Evolutionary conservation across 148 eudicot genomes (phyloP).

Genomic region (Rhododendron simsii): DNA sequence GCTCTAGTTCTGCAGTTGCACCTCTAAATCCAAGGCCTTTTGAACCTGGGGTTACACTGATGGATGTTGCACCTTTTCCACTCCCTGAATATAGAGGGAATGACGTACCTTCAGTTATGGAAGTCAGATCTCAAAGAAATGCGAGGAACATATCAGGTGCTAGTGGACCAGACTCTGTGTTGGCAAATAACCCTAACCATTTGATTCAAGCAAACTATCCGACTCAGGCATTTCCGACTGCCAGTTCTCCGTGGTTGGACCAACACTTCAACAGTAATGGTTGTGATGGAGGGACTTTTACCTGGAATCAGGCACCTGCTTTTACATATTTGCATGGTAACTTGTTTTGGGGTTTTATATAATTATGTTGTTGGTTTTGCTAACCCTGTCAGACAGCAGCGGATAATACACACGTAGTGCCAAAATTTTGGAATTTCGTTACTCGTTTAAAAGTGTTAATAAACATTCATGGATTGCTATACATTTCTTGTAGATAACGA

Average conservation of each 20-base stretch:
- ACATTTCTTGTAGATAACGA: not conserved
- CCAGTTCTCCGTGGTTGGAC: slow-evolving; percentile 59
- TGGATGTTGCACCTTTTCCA: slow-evolving; percentile 41
- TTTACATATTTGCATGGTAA: slow-evolving; percentile 65
- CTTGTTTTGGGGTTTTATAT: not conserved
- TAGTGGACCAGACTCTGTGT: slow-evolving; percentile 37
- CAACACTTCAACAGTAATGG: slow-evolving; percentile 39
- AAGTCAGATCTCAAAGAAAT: slow-evolving; percentile 34
- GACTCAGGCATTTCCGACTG: slow-evolving; percentile 47
- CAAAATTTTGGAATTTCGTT: not conserved
- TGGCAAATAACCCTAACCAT: slow-evolving; percentile 41
- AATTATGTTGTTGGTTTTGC: not conserved
- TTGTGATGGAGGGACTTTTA: slow-evolving; percentile 34
- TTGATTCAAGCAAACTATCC: slow-evolving; percentile 52
- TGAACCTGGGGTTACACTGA: slow-evolving; percentile 34
- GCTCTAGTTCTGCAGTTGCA: slow-evolving; percentile 61
- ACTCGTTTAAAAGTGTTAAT: not conserved
- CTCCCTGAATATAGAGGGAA: slow-evolving; percentile 44
- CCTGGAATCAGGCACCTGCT: slow-evolving; percentile 53
- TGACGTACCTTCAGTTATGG: slow-evolving; percentile 31
- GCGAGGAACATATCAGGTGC: slow-evolving; percentile 35
- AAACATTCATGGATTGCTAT: not conserved
- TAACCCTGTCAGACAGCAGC: not conserved
- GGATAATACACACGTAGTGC: not conserved
- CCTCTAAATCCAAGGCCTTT: slow-evolving; percentile 36